Evolutionary conservation across 1,284 basidiomycete species (phyloP).

Genomic region (Volvariella volvacea): DNA sequence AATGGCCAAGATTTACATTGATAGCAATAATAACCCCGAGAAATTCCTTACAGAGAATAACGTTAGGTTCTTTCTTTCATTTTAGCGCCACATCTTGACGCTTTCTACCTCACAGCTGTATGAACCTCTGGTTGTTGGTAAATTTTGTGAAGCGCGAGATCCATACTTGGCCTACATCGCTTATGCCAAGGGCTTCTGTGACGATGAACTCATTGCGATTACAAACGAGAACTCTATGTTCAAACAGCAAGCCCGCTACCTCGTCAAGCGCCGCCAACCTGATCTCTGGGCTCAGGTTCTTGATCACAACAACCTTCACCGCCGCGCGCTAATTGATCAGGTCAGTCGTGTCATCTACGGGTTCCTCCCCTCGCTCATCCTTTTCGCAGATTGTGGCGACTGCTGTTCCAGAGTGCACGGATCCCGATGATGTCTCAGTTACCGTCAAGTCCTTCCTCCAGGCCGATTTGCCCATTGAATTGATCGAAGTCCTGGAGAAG

Average conservation of each 20-base stretch:
- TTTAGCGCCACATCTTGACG: neutral
- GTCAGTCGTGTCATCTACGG: constrained; percentile 27
- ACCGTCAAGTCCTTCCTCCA: constrained; percentile 99
- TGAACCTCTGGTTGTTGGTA: constrained; percentile 94
- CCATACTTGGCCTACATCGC: constrained; percentile 99
- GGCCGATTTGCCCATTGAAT: constrained; percentile 94
- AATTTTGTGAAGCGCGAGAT: constrained; percentile 99
- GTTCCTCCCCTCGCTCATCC: constrained; percentile 5
- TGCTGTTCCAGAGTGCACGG: constrained; percentile 94
- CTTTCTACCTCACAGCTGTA: constrained; percentile 56
- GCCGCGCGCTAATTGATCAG: constrained; percentile 94
- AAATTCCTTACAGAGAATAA: constrained; percentile 98
- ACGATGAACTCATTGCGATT: constrained; percentile 95
- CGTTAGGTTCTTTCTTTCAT: constrained; percentile 37
- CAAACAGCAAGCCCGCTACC: constrained; percentile 98
- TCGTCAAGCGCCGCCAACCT: constrained; percentile 92
- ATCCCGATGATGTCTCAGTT: constrained; percentile 97
- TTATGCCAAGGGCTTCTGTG: constrained; percentile 98
- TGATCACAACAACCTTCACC: constrained; percentile 84
- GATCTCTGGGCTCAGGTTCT: constrained; percentile 98
- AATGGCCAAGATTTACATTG: constrained; percentile 97
- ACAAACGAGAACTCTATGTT: constrained; percentile 99
- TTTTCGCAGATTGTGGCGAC: constrained; percentile 76
- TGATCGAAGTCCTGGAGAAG: constrained; percentile 98
- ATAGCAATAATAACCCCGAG: constrained; percentile 98